Conservation (phyloP, 78 protist genomes). For the Chrysochromulina parva region DNA sequence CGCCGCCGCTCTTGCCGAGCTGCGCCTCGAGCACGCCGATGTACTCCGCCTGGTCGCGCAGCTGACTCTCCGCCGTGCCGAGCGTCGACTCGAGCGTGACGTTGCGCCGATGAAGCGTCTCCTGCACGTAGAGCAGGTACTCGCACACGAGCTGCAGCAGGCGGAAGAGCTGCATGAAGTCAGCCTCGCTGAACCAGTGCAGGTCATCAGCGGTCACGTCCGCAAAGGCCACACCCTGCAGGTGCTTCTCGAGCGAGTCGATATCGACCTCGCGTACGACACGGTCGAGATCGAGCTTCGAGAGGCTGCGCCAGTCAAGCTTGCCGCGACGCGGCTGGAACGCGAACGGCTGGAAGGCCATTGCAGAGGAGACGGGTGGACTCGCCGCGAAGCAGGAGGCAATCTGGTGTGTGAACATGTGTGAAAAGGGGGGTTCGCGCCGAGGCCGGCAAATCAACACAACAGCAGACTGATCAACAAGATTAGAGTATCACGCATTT, state of each 20-base stretch:
- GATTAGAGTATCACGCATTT: too few species aligned
- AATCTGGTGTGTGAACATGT: too few species aligned
- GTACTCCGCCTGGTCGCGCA: neutral
- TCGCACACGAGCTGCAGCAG: neutral
- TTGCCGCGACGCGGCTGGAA: too few species aligned
- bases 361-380: too few species aligned
- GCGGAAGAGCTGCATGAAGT: neutral
- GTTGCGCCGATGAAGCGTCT: neutral
- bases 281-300: neutral
- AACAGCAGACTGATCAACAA: too few species aligned
- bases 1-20: neutral
- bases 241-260: neutral
- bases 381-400: too few species aligned
- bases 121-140: neutral
- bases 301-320: neutral
- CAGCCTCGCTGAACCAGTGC: neutral
- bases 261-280: neutral
- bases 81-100: neutral
- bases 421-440: too few species aligned
- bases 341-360: too few species aligned
- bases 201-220: neutral
- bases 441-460: too few species aligned
- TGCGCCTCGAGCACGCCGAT: neutral
- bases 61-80: neutral
- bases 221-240: neutral